Percentiles rank a stretch among this genome's conserved stretches.
These are phyloP conservation scores for Kwoniella europaea DNA, from an alignment of 768 basidiomycete genomes.

Conservation along the genomic window DNA sequence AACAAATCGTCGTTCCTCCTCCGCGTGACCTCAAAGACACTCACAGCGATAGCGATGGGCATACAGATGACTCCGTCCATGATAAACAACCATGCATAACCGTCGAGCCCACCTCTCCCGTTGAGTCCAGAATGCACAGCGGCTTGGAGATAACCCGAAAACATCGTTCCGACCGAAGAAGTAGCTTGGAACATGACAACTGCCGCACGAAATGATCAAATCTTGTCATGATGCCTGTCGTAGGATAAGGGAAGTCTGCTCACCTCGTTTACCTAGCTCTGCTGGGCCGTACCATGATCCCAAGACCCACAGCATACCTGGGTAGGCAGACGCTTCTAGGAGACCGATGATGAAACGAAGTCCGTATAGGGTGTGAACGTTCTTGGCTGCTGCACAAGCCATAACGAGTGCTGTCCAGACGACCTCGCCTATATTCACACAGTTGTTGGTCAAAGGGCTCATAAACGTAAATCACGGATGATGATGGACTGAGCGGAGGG, in stretches of 20 bases:
- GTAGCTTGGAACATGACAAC: conserved; percentile 25
- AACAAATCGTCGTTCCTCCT: too few species aligned
- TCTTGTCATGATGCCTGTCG: too few species aligned
- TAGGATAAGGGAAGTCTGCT: too few species aligned
- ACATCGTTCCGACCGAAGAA: conserved; percentile 31
- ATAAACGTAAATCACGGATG: too few species aligned
- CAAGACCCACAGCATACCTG: conserved; percentile 11
- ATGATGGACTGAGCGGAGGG: too few species aligned
- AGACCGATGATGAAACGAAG: conserved; percentile 26
- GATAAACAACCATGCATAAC: too few species aligned
- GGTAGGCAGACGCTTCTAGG: conserved; percentile 22
- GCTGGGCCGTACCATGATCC: conserved; percentile 30
- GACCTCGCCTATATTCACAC: too few species aligned
- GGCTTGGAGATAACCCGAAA: conserved; percentile 31
- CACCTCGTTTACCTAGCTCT: conserved; percentile 30
- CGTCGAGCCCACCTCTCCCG: too few species aligned
- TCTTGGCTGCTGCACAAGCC: conserved; percentile 27
- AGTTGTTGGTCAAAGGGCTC: too few species aligned
- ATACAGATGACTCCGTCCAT: conserved; percentile 34
- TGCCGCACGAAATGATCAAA: too few species aligned
- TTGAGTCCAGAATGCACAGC: conserved; percentile 29
- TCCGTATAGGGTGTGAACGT: conserved; percentile 30
- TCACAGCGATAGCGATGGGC: conserved; percentile 35
- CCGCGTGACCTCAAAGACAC: not conserved
- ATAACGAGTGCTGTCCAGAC: conserved; percentile 29